Percentiles rank a stretch among this genome's conserved stretches.
These are phyloP conservation scores for Trypanosoma congolense DNA, from an alignment of 208 protist species.

Conservation along the genomic window DNA sequence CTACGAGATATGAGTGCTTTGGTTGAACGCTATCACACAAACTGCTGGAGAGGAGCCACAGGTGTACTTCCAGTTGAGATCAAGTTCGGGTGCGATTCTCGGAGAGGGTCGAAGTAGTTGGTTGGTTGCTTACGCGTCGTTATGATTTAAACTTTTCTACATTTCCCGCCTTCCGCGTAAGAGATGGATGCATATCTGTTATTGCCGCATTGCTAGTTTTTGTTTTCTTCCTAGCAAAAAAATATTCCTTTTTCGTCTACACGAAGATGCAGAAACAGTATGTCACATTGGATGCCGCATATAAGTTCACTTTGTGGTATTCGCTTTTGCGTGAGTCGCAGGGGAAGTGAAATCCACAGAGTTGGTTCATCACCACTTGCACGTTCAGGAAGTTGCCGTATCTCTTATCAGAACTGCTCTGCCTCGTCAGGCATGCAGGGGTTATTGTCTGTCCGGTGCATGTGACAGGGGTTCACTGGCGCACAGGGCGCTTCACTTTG, in stretches of 20 bases:
- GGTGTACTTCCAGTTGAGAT: no score
- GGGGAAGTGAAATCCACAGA: constrained; percentile 1
- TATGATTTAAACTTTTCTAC: no score
- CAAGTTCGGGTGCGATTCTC: no score
- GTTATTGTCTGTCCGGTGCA: constrained; percentile 47
- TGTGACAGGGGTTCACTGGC: constrained; percentile 28
- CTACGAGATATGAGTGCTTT: constrained; percentile 75
- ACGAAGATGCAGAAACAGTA: constrained; percentile 27
- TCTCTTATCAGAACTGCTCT: constrained; percentile 33
- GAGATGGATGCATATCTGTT: no score
- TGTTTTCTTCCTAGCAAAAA: constrained; percentile 55
- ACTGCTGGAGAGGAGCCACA: no score
- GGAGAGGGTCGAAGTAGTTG: no score
- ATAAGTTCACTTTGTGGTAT: constrained; percentile 69
- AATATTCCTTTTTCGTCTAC: constrained; percentile 15
- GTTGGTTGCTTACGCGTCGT: no score
- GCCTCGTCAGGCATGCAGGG: constrained; percentile 33
- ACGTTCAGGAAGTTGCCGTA: constrained; percentile 31
- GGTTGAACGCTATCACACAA: constrained; percentile 60
- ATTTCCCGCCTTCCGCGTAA: no score
- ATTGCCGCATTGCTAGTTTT: no score
- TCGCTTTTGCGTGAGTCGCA: constrained; percentile 26
- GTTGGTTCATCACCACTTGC: constrained; percentile 4
- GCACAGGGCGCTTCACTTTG: constrained; percentile 29
- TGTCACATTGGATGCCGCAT: constrained; percentile 67